Percentiles rank a stretch among this genome's conserved stretches.
Evolutionary conservation across 1,139 yeast genomes (phyloP).

Genomic region (Hanseniaspora uvarum): DNA sequence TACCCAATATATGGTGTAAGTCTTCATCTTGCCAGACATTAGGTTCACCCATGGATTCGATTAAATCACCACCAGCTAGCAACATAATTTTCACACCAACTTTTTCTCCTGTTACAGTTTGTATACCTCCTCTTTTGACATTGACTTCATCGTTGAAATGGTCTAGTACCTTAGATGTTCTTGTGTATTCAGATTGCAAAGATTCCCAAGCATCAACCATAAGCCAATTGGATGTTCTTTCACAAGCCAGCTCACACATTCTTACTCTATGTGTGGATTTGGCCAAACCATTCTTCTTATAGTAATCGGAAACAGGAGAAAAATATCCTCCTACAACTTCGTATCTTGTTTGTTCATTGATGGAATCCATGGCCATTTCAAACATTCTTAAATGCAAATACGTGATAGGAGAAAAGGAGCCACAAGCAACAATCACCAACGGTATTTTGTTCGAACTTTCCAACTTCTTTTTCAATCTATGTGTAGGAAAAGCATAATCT

Average conservation of each 20-base stretch:
- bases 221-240: constrained; percentile 89
- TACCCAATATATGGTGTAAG: constrained; percentile 86
- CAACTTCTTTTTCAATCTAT: constrained; percentile 63
- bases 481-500: constrained; percentile 73
- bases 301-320: constrained; percentile 94
- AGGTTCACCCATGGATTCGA: constrained; percentile 99
- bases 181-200: constrained; percentile 75
- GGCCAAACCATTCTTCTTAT: constrained; percentile 87
- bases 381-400: constrained; percentile 92
- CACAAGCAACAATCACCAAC: constrained; percentile 90
- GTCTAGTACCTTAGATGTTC: constrained; percentile 91
- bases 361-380: constrained; percentile 96
- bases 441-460: constrained; percentile 75
- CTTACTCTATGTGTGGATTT: constrained; percentile 80
- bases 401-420: constrained; percentile 91
- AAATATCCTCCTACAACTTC: constrained; percentile 96
- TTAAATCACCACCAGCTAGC: constrained; percentile 93
- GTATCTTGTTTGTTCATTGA: constrained; percentile 80
- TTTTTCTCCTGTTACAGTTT: constrained; percentile 58
- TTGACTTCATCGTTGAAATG: constrained; percentile 94
- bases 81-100: constrained; percentile 91
- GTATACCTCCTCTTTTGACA: constrained; percentile 78
- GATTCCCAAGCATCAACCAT: constrained; percentile 99
- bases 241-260: constrained; percentile 97
- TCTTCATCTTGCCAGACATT: constrained; percentile 98